phyloP scores from a whole-genome alignment of 2,329 filamentous ascomycete genomes.

The Fusarium robinianum region DNA sequence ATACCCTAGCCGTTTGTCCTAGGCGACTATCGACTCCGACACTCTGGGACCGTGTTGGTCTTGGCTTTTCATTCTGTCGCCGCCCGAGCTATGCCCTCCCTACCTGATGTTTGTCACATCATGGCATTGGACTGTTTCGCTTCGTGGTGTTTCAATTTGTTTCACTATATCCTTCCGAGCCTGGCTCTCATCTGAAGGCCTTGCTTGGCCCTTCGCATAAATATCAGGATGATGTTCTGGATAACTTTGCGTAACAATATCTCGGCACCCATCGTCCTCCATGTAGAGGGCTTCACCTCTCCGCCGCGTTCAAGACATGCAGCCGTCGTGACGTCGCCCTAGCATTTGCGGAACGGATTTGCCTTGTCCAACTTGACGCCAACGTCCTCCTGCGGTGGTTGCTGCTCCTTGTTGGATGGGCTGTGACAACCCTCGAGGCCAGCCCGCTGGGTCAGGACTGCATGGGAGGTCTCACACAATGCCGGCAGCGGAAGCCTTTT shows the following conservation, averaged over 20 bases:
- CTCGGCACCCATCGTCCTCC: no score
- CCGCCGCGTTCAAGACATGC: slow-evolving; percentile 22
- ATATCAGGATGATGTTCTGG: no score
- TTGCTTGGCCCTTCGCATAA: no score
- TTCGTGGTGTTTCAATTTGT: slow-evolving; percentile 9
- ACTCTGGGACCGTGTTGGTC: slow-evolving; percentile 1
- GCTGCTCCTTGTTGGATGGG: no score
- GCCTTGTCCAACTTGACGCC: no score
- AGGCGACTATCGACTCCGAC: slow-evolving; percentile 9
- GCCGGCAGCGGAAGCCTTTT: no score
- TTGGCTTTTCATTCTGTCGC: neutral
- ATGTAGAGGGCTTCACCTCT: slow-evolving; percentile 21
- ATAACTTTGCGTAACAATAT: no score
- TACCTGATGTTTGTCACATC: neutral
- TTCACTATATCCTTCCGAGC: neutral
- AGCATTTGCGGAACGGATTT: slow-evolving; percentile 10
- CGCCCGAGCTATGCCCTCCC: neutral
- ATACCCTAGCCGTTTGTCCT: slow-evolving; percentile 1
- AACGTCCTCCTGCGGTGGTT: no score
- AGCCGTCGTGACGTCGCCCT: slow-evolving; percentile 21
- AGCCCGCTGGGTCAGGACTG: no score
- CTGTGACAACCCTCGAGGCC: no score
- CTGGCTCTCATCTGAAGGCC: no score
- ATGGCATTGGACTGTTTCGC: slow-evolving; percentile 5
- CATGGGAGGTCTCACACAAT: no score